Evolutionary conservation across 139 green algal species (phyloP).

Genomic region (Chlorella sp.): DNA sequence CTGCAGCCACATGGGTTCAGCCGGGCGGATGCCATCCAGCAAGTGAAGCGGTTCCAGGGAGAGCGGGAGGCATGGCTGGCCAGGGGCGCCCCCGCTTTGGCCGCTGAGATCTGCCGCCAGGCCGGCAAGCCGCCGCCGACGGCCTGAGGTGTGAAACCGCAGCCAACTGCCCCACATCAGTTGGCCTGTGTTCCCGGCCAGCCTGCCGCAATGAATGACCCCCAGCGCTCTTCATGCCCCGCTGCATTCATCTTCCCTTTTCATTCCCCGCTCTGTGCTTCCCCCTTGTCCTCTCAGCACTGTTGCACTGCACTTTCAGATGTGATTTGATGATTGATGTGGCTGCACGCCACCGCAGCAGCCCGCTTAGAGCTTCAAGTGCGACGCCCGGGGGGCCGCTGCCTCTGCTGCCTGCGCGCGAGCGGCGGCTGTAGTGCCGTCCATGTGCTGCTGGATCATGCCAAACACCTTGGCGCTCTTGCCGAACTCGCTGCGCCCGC

Average conservation of each 20-base stretch:
- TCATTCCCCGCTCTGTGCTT: neutral
- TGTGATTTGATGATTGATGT: neutral
- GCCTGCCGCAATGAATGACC: neutral
- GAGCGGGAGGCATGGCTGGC: neutral
- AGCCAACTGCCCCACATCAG: no score
- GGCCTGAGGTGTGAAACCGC: no score
- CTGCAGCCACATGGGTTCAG: neutral
- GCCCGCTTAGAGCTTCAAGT: conserved; percentile 18
- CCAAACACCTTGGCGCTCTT: conserved; percentile 73
- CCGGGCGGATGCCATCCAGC: neutral
- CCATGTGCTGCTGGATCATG: conserved; percentile 64
- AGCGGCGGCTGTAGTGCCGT: conserved; percentile 21
- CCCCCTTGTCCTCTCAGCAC: neutral
- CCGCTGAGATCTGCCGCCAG: no score
- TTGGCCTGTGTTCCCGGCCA: neutral
- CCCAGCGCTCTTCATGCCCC: neutral
- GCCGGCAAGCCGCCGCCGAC: no score
- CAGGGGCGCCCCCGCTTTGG: neutral
- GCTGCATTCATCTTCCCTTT: neutral
- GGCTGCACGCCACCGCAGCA: neutral
- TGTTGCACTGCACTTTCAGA: neutral
- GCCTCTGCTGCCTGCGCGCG: neutral
- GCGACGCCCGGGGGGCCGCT: neutral
- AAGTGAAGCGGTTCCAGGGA: neutral
- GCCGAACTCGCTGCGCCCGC: conserved; percentile 55